Percentiles rank a stretch among this genome's conserved stretches.
phyloP scores from a whole-genome alignment of 306 rosid genomes.

The Echinosophora koreensis region DNA sequence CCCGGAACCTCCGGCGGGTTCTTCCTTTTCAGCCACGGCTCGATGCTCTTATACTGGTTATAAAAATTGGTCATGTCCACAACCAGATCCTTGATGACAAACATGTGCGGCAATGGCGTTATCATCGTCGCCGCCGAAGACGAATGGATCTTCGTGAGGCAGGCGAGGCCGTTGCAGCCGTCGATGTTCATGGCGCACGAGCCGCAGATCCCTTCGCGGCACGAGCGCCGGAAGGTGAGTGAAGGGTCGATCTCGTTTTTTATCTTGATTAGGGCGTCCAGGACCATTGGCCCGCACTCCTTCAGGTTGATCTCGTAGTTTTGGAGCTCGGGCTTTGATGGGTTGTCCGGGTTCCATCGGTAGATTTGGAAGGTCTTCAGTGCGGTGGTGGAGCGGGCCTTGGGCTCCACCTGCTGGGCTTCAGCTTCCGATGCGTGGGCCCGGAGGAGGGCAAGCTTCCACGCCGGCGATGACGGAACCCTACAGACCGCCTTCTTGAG shows the following conservation, averaged over 20 bases:
- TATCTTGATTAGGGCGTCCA: constrained; percentile 92
- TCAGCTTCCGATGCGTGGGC: constrained; percentile 71
- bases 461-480: constrained; percentile 55
- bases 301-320: constrained; percentile 81
- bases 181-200: constrained; percentile 99
- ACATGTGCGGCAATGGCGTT: constrained; percentile 96
- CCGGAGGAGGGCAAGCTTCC: constrained; percentile 51
- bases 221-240: constrained; percentile 87
- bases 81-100: constrained; percentile 87
- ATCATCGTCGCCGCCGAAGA: constrained; percentile 49
- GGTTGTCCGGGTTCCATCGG: constrained; percentile 88
- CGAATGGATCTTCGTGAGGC: constrained; percentile 78
- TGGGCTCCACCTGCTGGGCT: constrained; percentile 62
- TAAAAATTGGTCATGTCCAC: constrained; percentile 98
- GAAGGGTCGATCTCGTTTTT: constrained; percentile 88
- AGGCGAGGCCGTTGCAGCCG: constrained; percentile 95
- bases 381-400: constrained; percentile 39
- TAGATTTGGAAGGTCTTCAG: constrained; percentile 86
- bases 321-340: constrained; percentile 81
- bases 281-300: constrained; percentile 99
- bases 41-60: constrained; percentile 97
- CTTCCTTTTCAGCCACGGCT: constrained; percentile 98
- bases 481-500: constrained; percentile 57
- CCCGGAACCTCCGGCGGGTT: constrained; percentile 60
- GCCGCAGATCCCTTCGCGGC: constrained; percentile 98